Evolutionary conservation across 2,329 filamentous ascomycete genomes (phyloP), one percentile per base, ranked within the genome.

Genomic region (Volutella citrinella): DNA sequence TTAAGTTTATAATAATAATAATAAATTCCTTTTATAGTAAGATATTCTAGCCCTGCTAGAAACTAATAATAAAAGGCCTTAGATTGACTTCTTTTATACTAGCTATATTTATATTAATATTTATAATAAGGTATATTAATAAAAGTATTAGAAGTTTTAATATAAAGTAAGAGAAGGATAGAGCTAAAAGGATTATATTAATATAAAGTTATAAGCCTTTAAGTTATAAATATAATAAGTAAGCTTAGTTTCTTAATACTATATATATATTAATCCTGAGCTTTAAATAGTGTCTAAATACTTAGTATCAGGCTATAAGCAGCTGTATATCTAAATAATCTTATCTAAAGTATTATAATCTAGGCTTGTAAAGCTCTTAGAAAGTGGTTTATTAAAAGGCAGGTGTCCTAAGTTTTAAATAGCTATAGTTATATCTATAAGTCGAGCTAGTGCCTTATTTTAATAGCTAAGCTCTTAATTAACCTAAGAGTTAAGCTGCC

Each of bases 71-170:
- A n/a, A 25, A 25, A 25, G 23, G 11, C 23, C 11, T n/a, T 25
- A n/a, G 11, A 25, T 25, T n/a, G 11, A 25, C 23, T 25, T 25
- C 23, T 25, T 25, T 25, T 3, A 25, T n/a, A 25, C 23, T n/a
- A 12, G 23, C 15, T n/a, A 25, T n/a, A 25, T 25, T 25, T 25
- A 25, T 25, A n/a, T 25, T n/a, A n/a, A 25, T 25, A 25, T 25
- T 25, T 25, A n/a, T 25, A n/a, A 25, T 25, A n/a, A 25, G 23
- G 11, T n/a, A 25, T 25, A n/a, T 25, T 25, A n/a, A n/a, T n/a
- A 25, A n/a, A n/a, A 25, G 11, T n/a, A 25, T 25, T 25, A 7
- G 11, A 25, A 25, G 23, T 25, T 25, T 25, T 25, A n/a, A 25
- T n/a, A 25, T 25, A n/a, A 25, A n/a, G 11, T 25, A n/a, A 25